Conservation (phyloP, 768 basidiomycete genomes). For the Lactarius tabidus region DNA sequence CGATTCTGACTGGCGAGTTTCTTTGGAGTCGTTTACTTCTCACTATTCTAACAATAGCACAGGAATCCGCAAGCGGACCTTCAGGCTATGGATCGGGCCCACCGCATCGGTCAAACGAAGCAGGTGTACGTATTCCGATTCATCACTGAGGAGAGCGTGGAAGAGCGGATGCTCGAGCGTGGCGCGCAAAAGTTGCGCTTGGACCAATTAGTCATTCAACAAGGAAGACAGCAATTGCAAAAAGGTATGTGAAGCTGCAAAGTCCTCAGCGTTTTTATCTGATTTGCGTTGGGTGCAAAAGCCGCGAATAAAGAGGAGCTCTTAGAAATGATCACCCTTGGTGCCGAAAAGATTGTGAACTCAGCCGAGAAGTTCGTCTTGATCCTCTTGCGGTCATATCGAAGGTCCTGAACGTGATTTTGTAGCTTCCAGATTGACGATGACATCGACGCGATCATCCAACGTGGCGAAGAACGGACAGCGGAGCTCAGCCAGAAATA, state of each 20-base stretch:
- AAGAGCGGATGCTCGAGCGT: constrained; percentile 91
- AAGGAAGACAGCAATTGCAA: constrained; percentile 76
- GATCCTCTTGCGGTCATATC: constrained; percentile 12
- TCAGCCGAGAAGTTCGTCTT: constrained; percentile 58
- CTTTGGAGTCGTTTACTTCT: not conserved
- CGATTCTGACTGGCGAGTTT: constrained; percentile 84
- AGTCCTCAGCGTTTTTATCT: not conserved
- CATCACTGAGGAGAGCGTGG: constrained; percentile 92
- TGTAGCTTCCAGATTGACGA: constrained; percentile 70
- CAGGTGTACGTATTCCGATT: constrained; percentile 98
- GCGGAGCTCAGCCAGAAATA: constrained; percentile 87
- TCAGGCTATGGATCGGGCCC: constrained; percentile 98
- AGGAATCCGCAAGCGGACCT: constrained; percentile 99
- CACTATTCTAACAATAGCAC: constrained; percentile 1
- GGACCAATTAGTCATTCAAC: constrained; percentile 96
- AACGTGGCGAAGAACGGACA: constrained; percentile 86
- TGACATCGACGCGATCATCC: constrained; percentile 93
- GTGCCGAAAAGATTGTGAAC: constrained; percentile 95
- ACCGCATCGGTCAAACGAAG: constrained; percentile 95
- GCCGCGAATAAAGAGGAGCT: constrained; percentile 95
- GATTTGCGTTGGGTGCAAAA: constrained; percentile 29
- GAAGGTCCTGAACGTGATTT: not conserved
- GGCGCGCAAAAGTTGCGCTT: constrained; percentile 93
- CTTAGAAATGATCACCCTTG: constrained; percentile 96
- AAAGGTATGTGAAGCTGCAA: constrained; percentile 52